Base-by-base conservation (phyloP, 768 basidiomycete genomes). In the Russula compacta region DNA sequence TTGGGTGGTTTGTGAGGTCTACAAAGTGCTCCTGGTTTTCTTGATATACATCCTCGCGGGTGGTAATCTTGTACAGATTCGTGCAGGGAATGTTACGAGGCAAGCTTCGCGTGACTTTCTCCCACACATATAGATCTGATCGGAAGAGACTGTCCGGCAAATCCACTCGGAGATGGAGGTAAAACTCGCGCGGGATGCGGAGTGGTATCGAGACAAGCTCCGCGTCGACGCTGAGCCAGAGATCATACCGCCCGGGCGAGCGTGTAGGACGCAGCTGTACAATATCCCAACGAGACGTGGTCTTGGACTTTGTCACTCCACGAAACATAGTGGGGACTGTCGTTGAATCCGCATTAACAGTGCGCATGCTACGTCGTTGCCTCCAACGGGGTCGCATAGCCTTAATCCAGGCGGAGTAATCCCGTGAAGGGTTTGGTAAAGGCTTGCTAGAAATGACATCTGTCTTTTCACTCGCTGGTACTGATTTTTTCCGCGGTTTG, bases 21-120 rank as follows among this genome's bases (percentile, higher is more conserved):
- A 92, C 86, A 69, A 98, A 98, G 70, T 97, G 92, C 58, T 92
- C 87, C 67, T 92, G 87, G 35, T 87, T 89, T 35, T 89, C 83
- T 35, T 87, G 78, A 72, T 89, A 99, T 15, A 86, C 74, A 6
- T 88, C 86, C 70, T 98, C 97, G 36, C 86, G 81, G 24, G 94
- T 91, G 11, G 81, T 75, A 32, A 98, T 76, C 67, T 85, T 87
- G 76, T 90, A 95, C 1, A 99, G 78, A 71, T 97, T 85, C 55
- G 78, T 78, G 65, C 86, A 86, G 0, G 86, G 82, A 42, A 84
- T 79, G 65, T 87, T 86, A 53, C 92, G 81, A 2, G 95, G 97
- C 38, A 98, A 73, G 61, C 83, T 87, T 17, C 89, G 79, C 1
- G 81, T 81, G 12, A 93, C 87, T 61, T 86, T 83, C 63, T 91